These are phyloP conservation scores for Phytophthora tubulina DNA, from an alignment of 352 stramenopile genomes.

Conservation along the genomic window DNA sequence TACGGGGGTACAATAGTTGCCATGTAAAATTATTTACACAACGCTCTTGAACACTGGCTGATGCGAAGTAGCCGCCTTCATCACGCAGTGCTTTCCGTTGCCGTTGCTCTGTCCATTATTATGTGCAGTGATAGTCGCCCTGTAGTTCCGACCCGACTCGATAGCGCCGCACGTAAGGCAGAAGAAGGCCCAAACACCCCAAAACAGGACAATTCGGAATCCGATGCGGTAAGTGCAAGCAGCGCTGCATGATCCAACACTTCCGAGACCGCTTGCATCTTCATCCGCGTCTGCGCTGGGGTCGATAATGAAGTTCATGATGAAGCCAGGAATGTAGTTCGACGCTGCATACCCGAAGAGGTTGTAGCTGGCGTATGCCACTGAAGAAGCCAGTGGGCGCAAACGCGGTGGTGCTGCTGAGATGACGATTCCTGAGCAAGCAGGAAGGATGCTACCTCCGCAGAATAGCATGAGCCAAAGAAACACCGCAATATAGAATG, in stretches of 20 bases:
- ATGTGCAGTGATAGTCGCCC: slow-evolving; percentile 20
- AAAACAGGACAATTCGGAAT: slow-evolving; percentile 85
- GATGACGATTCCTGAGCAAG: slow-evolving; percentile 89
- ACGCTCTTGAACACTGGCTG: slow-evolving; percentile 34
- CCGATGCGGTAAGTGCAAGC: slow-evolving; percentile 85
- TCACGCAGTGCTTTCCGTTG: slow-evolving; percentile 27
- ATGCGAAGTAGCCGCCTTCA: slow-evolving; percentile 8
- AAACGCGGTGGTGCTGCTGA: slow-evolving; percentile 68
- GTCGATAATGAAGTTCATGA: slow-evolving; percentile 86
- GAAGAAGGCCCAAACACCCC: slow-evolving; percentile 78
- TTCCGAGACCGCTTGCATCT: slow-evolving; percentile 30
- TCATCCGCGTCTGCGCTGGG: slow-evolving; percentile 39
- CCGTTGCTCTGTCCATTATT: slow-evolving; percentile 10
- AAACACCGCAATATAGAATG: slow-evolving; percentile 71
- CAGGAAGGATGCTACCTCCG: slow-evolving; percentile 71
- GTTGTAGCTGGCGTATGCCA: slow-evolving; percentile 87
- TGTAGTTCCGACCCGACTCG: slow-evolving; percentile 49
- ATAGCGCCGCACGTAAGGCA: slow-evolving; percentile 61
- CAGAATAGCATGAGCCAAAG: slow-evolving; percentile 91
- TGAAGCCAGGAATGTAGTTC: slow-evolving; percentile 86
- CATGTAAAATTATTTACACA: slow-evolving; percentile 26
- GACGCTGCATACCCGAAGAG: slow-evolving; percentile 87
- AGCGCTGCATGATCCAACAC: slow-evolving; percentile 54
- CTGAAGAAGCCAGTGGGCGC: slow-evolving; percentile 77
- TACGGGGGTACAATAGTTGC: not conserved